Evolutionary conservation across 1,284 basidiomycete species (phyloP).

Genomic region (Irpex rosettiformis): DNA sequence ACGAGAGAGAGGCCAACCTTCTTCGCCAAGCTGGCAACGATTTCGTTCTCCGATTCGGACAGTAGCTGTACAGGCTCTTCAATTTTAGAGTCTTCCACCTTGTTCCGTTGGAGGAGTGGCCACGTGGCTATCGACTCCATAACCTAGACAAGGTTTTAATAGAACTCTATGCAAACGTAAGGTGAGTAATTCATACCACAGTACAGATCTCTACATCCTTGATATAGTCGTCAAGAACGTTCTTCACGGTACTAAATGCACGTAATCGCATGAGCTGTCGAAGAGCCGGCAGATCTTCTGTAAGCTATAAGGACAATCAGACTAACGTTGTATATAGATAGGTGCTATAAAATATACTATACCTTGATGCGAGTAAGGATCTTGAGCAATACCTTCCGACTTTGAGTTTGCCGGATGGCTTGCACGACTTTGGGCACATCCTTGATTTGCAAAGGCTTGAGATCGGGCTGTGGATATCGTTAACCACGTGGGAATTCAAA

Average conservation of each 20-base stretch:
- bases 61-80: constrained; percentile 61
- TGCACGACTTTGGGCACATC: constrained; percentile 92
- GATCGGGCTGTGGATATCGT: constrained; percentile 44
- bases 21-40: constrained; percentile 51
- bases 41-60: constrained; percentile 53
- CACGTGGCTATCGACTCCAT: constrained; percentile 75
- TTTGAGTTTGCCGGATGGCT: constrained; percentile 88
- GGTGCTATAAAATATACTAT: too few relatives aligned
- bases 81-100: constrained; percentile 88
- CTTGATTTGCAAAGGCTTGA: constrained; percentile 73
- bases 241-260: constrained; percentile 91
- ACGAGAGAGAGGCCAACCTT: constrained; percentile 39
- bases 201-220: constrained; percentile 72
- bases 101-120: constrained; percentile 89
- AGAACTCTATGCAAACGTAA: not conserved
- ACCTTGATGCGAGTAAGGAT: constrained; percentile 87
- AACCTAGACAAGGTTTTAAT: constrained; percentile 40
- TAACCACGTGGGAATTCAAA: too few relatives aligned
- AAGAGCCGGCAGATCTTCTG: constrained; percentile 76
- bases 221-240: constrained; percentile 78
- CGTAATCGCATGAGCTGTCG: constrained; percentile 90
- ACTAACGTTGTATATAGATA: too few relatives aligned
- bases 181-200: constrained; percentile 44
- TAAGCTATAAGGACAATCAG: constrained; percentile 55
- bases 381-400: constrained; percentile 80